Base-by-base conservation (phyloP, 1,284 basidiomycete genomes). In the Naganishia cerealis region DNA sequence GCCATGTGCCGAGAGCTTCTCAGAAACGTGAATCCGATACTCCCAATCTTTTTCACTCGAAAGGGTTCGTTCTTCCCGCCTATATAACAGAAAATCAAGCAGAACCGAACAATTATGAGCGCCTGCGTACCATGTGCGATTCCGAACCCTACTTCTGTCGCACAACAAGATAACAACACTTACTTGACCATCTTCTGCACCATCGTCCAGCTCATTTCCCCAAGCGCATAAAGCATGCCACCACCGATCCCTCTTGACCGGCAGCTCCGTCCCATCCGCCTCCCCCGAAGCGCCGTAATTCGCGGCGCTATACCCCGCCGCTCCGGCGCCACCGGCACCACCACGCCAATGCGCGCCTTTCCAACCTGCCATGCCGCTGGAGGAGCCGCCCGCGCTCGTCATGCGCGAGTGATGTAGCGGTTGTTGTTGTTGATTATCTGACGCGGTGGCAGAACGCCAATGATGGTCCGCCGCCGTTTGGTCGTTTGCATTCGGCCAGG, bases 151-250 rank as follows among this genome's bases (percentile, higher is more conserved):
- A 66, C 15, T 69, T 62, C 21, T 71, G 70, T 24, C 63, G n/a
- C 12, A 16, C 29, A 33, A 33, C 13, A 65, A 55, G 16, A 48
- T 24, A 21, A 10, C 43, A 38, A n/a, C 4, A 70, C 68, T 54
- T 43, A 67, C 70, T 66, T 71, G 70, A 16, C 70, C 70, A 52
- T 71, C 70, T 42, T 56, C 46, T 38, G 75, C 73, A 2, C 77
- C 77, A 46, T 75, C 76, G 61, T 79, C 77, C 42, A 79, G 68
- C 53, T 79, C 78, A 16, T 71, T 57, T 6, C 78, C 78, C 78
- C 78, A 79, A 6, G 77, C 74, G 56, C 78, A 79, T 9, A 79
- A 66, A 42, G 77, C 73, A 67, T 78, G 75, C 78, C 78, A 79
- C 78, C 78, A 79, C 58, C 72, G 73, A 40, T 79, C 78, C 50